phyloP scores from a whole-genome alignment of 106 monocot species.

The Platanthera zijinensis region DNA sequence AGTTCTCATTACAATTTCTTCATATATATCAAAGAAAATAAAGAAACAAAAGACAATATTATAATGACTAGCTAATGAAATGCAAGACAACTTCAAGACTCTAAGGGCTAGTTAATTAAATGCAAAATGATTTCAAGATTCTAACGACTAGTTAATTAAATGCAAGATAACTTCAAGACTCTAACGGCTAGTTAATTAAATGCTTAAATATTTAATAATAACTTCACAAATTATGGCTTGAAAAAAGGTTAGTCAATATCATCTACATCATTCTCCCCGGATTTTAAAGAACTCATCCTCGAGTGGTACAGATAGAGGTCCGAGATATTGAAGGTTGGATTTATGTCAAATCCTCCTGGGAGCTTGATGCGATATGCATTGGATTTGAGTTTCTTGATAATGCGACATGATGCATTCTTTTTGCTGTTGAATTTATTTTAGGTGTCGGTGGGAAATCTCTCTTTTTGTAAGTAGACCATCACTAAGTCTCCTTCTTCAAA shows the following conservation, averaged over 20 bases:
- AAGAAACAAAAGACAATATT: too few relatives aligned
- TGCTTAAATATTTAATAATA: too few relatives aligned
- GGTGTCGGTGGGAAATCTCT: background rate
- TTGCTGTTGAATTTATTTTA: background rate
- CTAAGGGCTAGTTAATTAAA: too few relatives aligned
- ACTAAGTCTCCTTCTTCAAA: slow-evolving; percentile 1
- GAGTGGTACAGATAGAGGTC: background rate
- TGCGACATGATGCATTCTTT: background rate
- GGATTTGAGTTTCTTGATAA: background rate
- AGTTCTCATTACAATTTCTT: too few relatives aligned
- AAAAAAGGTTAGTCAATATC: background rate
- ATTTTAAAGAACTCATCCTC: background rate
- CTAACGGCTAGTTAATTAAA: too few relatives aligned
- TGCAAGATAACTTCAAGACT: too few relatives aligned
- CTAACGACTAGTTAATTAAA: too few relatives aligned
- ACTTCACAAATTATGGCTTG: background rate
- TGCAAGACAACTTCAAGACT: too few relatives aligned
- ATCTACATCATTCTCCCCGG: background rate
- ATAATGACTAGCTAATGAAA: too few relatives aligned
- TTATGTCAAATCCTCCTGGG: background rate
- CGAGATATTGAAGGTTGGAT: background rate
- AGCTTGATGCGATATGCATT: background rate
- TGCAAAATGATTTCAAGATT: too few relatives aligned
- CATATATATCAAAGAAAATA: too few relatives aligned
- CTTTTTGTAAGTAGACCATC: background rate